Percentiles rank a stretch among this genome's conserved stretches.
phyloP scores from a whole-genome alignment of 2,329 filamentous ascomycete genomes.

The Trichophyton simii region DNA sequence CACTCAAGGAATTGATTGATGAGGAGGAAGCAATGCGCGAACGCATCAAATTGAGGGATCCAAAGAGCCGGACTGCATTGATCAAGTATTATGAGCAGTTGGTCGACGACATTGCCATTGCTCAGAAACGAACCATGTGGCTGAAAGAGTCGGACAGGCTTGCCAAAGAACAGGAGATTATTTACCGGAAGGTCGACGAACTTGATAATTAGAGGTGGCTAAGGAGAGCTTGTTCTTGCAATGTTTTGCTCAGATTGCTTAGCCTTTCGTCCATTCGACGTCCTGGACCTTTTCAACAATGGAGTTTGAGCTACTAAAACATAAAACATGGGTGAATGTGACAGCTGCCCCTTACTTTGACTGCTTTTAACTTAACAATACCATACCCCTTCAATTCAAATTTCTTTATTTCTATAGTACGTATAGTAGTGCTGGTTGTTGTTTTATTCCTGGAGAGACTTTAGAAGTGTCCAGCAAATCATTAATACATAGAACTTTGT shows the following conservation, averaged over 20 bases:
- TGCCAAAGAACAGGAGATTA: slow-evolving; percentile 1
- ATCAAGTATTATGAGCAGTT: slow-evolving; percentile 4
- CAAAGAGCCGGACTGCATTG: not conserved
- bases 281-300: not conserved
- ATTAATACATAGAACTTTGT: not conserved
- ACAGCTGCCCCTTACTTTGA: too few relatives aligned
- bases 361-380: too few relatives aligned
- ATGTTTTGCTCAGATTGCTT: not conserved
- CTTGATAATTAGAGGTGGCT: not conserved
- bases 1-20: slow-evolving; percentile 1
- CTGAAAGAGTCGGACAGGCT: slow-evolving; percentile 8
- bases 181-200: slow-evolving; percentile 1
- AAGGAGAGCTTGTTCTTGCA: not conserved
- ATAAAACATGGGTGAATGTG: not conserved
- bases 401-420: too few relatives aligned
- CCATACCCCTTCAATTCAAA: too few relatives aligned
- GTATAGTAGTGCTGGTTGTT: too few relatives aligned
- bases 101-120: slow-evolving; percentile 5
- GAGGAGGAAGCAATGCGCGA: slow-evolving; percentile 2
- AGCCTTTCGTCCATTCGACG: not conserved
- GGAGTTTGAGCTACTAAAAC: not conserved
- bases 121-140: slow-evolving; percentile 9
- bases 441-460: too few relatives aligned
- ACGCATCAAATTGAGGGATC: not conserved
- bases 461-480: not conserved